A percentile compares a stretch with the other conserved stretches of the same genome.
Evolutionary conservation across 179 eudicot species (phyloP).

Genomic region (Heliamphora pulchella): DNA sequence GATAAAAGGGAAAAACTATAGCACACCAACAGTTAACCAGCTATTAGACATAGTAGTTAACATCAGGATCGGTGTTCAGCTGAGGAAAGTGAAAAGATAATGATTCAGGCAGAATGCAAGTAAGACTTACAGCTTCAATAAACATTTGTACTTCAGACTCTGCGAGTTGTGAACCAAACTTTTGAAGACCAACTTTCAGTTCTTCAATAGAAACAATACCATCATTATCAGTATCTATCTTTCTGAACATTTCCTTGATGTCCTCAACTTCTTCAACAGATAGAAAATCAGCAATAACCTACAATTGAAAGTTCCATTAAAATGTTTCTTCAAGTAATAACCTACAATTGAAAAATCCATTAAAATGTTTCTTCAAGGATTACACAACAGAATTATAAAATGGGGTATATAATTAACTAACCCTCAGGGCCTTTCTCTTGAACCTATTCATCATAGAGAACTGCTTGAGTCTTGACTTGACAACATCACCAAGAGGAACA

Average conservation of each 20-base stretch:
- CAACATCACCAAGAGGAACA: slow-evolving; percentile 89
- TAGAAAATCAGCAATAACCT: slow-evolving; percentile 90
- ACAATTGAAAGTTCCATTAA: slow-evolving; percentile 13
- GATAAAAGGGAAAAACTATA: background rate
- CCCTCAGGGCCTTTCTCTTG: slow-evolving; percentile 90
- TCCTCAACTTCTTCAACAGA: slow-evolving; percentile 78
- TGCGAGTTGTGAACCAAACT: slow-evolving; percentile 59
- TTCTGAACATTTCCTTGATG: slow-evolving; percentile 67
- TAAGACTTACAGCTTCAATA: slow-evolving; percentile 75
- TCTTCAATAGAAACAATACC: slow-evolving; percentile 71
- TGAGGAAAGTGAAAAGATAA: background rate
- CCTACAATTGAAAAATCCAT: background rate
- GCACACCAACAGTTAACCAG: background rate
- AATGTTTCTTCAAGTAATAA: background rate
- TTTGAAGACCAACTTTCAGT: slow-evolving; percentile 64
- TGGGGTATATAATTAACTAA: slow-evolving; percentile 27
- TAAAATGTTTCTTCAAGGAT: too few relatives aligned
- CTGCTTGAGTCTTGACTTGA: slow-evolving; percentile 83
- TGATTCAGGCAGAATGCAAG: background rate
- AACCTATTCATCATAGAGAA: slow-evolving; percentile 93
- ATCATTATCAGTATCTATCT: slow-evolving; percentile 71
- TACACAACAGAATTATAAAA: background rate
- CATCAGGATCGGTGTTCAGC: background rate
- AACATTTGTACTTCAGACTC: slow-evolving; percentile 82
- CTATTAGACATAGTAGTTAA: background rate